Evolutionary conservation across 768 basidiomycete species (phyloP), one percentile per base, ranked within the genome.

Genomic region (Dacryopinax primogenitus): DNA sequence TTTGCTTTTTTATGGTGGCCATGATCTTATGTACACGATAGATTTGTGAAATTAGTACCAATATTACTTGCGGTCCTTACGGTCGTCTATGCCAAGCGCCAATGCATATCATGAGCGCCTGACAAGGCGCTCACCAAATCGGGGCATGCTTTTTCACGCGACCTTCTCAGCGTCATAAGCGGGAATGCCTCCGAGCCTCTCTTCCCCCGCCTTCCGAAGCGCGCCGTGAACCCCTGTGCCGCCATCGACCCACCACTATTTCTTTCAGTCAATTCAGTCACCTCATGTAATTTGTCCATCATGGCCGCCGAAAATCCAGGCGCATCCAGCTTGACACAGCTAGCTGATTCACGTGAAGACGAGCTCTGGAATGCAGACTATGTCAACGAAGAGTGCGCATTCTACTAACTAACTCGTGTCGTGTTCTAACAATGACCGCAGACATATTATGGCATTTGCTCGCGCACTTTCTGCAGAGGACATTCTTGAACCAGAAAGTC

Each of bases 361-460:
- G 65, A 67, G 30, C 44, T 74, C 1, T 76, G 88, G 62, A 72
- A 79, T 34, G 73, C 76, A 39, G 79, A 86, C 71, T 91, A 85
- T 73, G 79, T 88, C 12, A 80, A 91, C 69, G 86, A 90, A 73
- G 78, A 80, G 91, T 92, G 69, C 69, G 85, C 62, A 65, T 72
- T 2, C 36, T 67, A 0, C 66, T 4, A 63, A 69, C n/a, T 68
- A 72, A 6, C 70, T 69, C 6, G 70, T 72, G 44, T 32, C 58
- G 3, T 70, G 72, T 0, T 68, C 71, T 3, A 35, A 67, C 1
- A 69, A 71, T 0, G 71, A 70, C 3, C 16, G 37, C 69, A 68
- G 15, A 63, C 69, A 1, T 44, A 75, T 76, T 9, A 72, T 75
- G 36, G 72, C 78, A 28, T 64, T 51, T 26, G 51, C 79, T 78